These are phyloP conservation scores for Backusella circina DNA, from an alignment of 192 early-diverging fungal species.

Conservation along the genomic window DNA sequence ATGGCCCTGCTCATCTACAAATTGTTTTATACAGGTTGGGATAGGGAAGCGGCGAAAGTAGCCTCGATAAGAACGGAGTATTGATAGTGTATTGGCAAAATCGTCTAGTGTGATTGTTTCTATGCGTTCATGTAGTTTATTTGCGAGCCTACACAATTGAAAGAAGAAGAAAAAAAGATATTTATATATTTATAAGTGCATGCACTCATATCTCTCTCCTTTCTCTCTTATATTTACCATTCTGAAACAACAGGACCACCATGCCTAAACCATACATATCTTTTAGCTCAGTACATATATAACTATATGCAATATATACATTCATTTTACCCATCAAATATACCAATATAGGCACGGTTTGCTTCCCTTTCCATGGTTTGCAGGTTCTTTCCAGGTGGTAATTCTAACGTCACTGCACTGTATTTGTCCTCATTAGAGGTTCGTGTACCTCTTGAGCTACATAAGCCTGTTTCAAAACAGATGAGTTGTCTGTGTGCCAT, in stretches of 20 bases:
- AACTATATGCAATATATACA: not conserved
- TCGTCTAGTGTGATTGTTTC: conserved; percentile 38
- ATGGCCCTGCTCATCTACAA: conserved; percentile 14
- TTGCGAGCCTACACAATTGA: conserved; percentile 34
- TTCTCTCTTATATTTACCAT: conserved; percentile 18
- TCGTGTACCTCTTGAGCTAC: conserved; percentile 51
- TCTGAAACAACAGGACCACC: conserved; percentile 34
- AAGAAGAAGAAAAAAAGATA: not conserved
- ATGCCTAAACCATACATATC: conserved; percentile 8
- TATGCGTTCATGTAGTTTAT: conserved; percentile 47
- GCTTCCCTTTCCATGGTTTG: conserved; percentile 13
- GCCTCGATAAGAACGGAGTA: conserved; percentile 39
- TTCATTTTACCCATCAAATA: conserved; percentile 54
- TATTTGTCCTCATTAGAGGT: conserved; percentile 55
- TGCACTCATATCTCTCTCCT: no score
- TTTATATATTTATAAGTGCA: not conserved
- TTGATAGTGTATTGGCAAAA: conserved; percentile 33
- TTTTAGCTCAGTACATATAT: not conserved
- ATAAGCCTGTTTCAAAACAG: conserved; percentile 7
- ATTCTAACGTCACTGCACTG: conserved; percentile 37
- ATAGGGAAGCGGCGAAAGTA: conserved; percentile 45
- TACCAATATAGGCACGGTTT: conserved; percentile 43
- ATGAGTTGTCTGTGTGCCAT: not conserved
- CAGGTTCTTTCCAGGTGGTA: conserved; percentile 5
- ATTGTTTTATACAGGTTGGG: conserved; percentile 15